A percentile compares a stretch with the other conserved stretches of the same genome.
Evolutionary conservation across 805 yeast species (phyloP).

Genomic region (Zygoascus bituminiphila): DNA sequence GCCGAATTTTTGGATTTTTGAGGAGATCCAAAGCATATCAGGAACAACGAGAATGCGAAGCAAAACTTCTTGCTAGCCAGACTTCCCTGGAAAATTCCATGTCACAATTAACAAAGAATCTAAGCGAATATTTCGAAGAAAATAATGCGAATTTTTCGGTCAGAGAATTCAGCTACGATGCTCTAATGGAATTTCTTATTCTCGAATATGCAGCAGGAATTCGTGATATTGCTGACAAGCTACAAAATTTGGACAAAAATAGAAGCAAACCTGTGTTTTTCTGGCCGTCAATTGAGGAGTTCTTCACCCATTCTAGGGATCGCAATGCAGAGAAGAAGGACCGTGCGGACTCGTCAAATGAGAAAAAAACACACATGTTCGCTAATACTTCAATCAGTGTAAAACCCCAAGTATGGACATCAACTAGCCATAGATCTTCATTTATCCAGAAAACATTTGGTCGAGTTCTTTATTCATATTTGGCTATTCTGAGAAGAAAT

Average conservation of each 20-base stretch:
- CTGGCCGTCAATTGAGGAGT: not conserved
- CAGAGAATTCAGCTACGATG: not conserved
- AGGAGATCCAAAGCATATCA: not conserved
- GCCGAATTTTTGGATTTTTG: conserved; percentile 13
- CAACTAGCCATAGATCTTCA: not conserved
- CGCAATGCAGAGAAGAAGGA: not conserved
- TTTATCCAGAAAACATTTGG: not conserved
- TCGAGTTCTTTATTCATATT: conserved; percentile 6
- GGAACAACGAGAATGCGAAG: not conserved
- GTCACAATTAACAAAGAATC: not conserved
- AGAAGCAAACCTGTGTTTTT: not conserved
- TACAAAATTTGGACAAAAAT: not conserved
- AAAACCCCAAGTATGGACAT: not conserved
- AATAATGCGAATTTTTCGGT: not conserved
- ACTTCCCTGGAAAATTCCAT: not conserved
- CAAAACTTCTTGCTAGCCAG: not conserved
- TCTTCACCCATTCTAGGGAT: not conserved
- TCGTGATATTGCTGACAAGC: not conserved
- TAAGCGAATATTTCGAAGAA: not conserved
- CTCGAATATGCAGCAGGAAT: not conserved
- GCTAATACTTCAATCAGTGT: not conserved
- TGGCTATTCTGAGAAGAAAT: conserved; percentile 5
- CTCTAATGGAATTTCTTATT: not conserved
- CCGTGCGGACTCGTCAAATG: not conserved
- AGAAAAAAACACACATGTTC: not conserved